Evolutionary conservation across 805 yeast species (phyloP).

Genomic region (Zygoascus flipseniorum): DNA sequence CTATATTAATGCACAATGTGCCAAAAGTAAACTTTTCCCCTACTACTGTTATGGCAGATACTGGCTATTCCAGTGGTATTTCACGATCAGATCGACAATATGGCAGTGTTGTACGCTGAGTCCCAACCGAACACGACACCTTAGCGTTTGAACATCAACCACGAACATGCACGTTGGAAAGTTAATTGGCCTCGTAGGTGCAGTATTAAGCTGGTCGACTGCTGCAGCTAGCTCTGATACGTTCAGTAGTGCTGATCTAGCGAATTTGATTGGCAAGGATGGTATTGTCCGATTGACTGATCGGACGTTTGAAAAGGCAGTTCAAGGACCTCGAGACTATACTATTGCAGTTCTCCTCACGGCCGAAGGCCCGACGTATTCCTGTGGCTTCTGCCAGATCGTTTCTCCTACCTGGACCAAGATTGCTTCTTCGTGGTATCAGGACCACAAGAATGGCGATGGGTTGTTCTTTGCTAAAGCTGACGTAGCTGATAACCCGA

Average conservation of each 20-base stretch:
- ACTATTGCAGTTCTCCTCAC: slow-evolving; percentile 61
- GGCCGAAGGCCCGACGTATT: slow-evolving; percentile 63
- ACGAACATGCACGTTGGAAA: neutral
- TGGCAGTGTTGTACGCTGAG: no score
- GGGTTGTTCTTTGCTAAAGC: slow-evolving; percentile 64
- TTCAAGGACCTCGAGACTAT: slow-evolving; percentile 61
- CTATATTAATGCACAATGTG: no score
- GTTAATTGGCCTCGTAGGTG: neutral
- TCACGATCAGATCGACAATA: no score
- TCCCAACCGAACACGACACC: neutral
- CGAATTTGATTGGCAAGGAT: neutral
- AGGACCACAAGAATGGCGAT: slow-evolving; percentile 45
- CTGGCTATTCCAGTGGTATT: no score
- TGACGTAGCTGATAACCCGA: slow-evolving; percentile 54
- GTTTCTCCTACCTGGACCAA: slow-evolving; percentile 56
- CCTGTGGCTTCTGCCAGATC: slow-evolving; percentile 66
- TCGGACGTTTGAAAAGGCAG: slow-evolving; percentile 45
- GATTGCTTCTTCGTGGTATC: slow-evolving; percentile 56
- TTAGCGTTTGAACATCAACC: neutral
- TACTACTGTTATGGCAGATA: no score
- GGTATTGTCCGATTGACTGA: slow-evolving; percentile 47
- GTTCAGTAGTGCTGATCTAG: neutral
- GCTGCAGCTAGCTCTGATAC: neutral
- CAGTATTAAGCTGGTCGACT: neutral
- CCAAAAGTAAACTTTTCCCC: no score